Conservation (phyloP, 805 yeast genomes). For the Jamesozyma piceae region DNA sequence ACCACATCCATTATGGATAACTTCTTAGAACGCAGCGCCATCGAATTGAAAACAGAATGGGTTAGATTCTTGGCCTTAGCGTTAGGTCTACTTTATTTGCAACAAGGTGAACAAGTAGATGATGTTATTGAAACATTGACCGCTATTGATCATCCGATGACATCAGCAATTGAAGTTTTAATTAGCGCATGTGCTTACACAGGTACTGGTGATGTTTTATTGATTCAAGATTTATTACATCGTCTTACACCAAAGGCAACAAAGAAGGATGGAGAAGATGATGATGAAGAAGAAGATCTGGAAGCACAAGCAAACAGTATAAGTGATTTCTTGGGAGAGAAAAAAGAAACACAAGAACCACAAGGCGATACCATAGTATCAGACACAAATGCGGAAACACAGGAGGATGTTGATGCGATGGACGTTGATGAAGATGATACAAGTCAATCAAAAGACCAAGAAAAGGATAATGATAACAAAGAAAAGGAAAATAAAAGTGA, state of each 20-base stretch:
- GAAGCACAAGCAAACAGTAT: slow-evolving; percentile 29
- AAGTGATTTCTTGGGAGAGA: slow-evolving; percentile 28
- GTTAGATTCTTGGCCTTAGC: slow-evolving; percentile 86
- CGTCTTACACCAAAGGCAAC: slow-evolving; percentile 69
- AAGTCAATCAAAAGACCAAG: slow-evolving; percentile 12
- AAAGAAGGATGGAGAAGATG: slow-evolving; percentile 47
- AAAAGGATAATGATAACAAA: slow-evolving; percentile 36
- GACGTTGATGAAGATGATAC: slow-evolving; percentile 14
- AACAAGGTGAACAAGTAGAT: slow-evolving; percentile 86
- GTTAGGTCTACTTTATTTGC: slow-evolving; percentile 82
- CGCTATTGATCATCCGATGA: slow-evolving; percentile 92
- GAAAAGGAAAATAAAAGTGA: slow-evolving; percentile 33
- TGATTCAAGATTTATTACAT: slow-evolving; percentile 82
- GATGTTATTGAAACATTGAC: slow-evolving; percentile 89
- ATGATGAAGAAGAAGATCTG: slow-evolving; percentile 39
- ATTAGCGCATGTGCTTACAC: slow-evolving; percentile 92
- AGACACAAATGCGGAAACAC: slow-evolving; percentile 11
- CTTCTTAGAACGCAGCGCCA: slow-evolving; percentile 70
- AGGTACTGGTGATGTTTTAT: slow-evolving; percentile 94
- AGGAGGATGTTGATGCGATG: slow-evolving; percentile 19
- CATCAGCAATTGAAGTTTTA: slow-evolving; percentile 78
- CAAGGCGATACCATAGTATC: slow-evolving; percentile 17
- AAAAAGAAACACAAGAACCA: slow-evolving; percentile 19
- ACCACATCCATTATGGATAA: slow-evolving; percentile 89
- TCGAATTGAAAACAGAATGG: slow-evolving; percentile 78